Evolutionary conservation across 2,329 filamentous ascomycete genomes (phyloP).

Genomic region (Pseudogymnoascus sp.): DNA sequence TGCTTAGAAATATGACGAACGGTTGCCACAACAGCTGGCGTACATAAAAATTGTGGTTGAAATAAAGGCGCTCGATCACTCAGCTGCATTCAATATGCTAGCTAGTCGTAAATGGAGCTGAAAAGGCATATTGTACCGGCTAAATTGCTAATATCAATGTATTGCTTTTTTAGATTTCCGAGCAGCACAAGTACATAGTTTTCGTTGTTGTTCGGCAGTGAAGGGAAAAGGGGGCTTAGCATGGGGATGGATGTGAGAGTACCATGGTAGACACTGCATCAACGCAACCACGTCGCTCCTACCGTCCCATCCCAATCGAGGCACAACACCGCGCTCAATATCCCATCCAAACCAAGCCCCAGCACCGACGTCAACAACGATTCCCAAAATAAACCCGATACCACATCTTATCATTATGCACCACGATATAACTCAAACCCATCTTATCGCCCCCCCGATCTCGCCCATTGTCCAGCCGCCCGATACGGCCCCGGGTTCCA

Average conservation of each 20-base stretch:
- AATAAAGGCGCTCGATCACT: neutral
- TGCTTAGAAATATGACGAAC: neutral
- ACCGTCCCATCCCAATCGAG: neutral
- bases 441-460: conserved; percentile 5
- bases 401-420: conserved; percentile 1
- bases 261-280: neutral
- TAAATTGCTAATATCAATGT: neutral
- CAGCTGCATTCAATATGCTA: neutral
- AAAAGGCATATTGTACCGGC: neutral
- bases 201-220: neutral
- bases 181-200: neutral
- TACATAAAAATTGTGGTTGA: neutral
- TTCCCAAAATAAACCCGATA: neutral
- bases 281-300: neutral
- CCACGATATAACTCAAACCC: neutral
- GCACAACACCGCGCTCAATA: neutral
- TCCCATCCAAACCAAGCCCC: neutral
- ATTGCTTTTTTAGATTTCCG: neutral
- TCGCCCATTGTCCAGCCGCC: neutral
- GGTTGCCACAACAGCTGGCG: neutral
- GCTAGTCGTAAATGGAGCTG: neutral
- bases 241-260: neutral
- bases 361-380: neutral
- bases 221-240: neutral
- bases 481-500: neutral